Base-by-base conservation (phyloP, 2,329 filamentous ascomycete species). In the Dactylellina leptospora region DNA sequence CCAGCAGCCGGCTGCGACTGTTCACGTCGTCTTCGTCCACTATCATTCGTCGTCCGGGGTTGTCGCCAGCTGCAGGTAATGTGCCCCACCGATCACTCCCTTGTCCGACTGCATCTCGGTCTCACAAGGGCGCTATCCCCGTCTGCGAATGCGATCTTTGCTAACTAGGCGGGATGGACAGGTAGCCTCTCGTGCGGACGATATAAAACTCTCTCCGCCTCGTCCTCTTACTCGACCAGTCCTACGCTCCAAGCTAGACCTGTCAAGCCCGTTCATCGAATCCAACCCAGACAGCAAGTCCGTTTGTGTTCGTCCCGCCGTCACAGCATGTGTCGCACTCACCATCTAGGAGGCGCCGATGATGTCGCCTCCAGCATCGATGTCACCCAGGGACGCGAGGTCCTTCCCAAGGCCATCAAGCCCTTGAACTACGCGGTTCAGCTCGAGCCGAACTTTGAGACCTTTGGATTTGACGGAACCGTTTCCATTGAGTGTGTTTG, bases 341-440 rank as follows among this genome's bases (percentile, higher is more conserved):
- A 85, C 79, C 82, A 36, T n/a, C 82, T 84, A 64, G 83, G 83
- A 76, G 86, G 85, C 74, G 81, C 80, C 51, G 85, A 86, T 74
- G 60, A 62, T 44, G 82, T 81, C 74, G 83, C 84, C 61, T 83
- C 82, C 74, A 82, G 85, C 76, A 82, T 85, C 74, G 84, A 88
- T 78, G 83, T 89, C 76, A 81, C 84, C 56, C 84, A 85, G 76
- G 87, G 86, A 75, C 88, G 93, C 77, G 90, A 96, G 83, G 89
- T 97, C 75, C 85, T 97, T 77, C 95, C 93, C 56, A 88, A 88
- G 81, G 96, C 97, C 78, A 92, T 97, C 78, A 90, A 93, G 80
- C 93, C 93, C n/a, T 82, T 85, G 38, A 92, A 97, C 82, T 97
- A 97, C 82, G 87, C 96, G 80, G 82, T 97, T 76, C 95, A 91